phyloP scores from a whole-genome alignment of 352 stramenopile genomes.

The Pilasporangium apinafurcum region DNA sequence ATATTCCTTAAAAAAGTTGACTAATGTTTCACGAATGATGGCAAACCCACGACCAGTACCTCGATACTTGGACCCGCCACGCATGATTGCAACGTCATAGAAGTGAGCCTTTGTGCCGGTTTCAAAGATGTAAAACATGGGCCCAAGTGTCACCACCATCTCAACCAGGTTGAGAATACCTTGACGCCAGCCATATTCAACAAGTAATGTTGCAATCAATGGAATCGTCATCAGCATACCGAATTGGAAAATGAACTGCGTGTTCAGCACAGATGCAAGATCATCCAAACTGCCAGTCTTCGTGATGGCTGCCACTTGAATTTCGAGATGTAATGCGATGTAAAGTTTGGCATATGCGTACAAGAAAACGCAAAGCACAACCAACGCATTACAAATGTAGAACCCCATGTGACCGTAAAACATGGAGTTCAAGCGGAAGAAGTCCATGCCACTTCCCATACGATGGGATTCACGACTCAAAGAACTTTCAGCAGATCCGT shows the following conservation, averaged over 20 bases:
- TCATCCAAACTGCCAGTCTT: constrained; percentile 71
- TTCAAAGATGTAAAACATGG: constrained; percentile 86
- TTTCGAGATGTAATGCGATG: constrained; percentile 69
- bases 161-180: constrained; percentile 78
- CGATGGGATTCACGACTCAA: constrained; percentile 75
- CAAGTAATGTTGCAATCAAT: constrained; percentile 74
- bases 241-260: constrained; percentile 87
- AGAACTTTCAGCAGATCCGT: constrained; percentile 75
- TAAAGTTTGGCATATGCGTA: constrained; percentile 85
- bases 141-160: constrained; percentile 72
- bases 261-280: constrained; percentile 74
- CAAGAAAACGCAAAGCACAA: constrained; percentile 74
- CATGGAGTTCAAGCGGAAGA: constrained; percentile 87
- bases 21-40: constrained; percentile 79
- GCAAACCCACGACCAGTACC: constrained; percentile 80
- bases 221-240: constrained; percentile 86
- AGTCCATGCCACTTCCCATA: constrained; percentile 82
- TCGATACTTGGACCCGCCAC: constrained; percentile 81
- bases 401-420: constrained; percentile 88
- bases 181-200: constrained; percentile 82
- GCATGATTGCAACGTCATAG: constrained; percentile 83
- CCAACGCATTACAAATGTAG: constrained; percentile 82
- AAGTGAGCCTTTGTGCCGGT: constrained; percentile 83
- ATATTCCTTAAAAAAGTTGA: constrained; percentile 86
- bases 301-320: constrained; percentile 68